phyloP scores from a whole-genome alignment of 441 rosid species.

The Aleurites moluccanus region DNA sequence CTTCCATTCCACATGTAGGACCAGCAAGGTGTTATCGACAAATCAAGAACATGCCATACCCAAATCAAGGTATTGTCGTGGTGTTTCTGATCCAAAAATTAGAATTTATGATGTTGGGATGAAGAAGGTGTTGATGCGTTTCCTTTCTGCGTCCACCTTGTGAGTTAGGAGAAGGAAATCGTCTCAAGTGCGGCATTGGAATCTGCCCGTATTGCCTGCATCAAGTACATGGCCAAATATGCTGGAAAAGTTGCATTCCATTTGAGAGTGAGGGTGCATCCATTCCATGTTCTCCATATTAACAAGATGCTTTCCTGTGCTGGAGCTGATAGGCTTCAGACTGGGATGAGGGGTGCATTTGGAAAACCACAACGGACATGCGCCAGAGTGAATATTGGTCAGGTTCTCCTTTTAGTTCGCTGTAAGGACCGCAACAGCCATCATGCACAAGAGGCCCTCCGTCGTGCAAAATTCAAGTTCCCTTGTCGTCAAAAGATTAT shows the following conservation, averaged over 20 bases:
- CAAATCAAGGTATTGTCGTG: slow-evolving; percentile 77
- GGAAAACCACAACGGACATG: slow-evolving; percentile 57
- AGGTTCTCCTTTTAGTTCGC: slow-evolving; percentile 80
- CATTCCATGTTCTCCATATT: slow-evolving; percentile 85
- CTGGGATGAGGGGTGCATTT: slow-evolving; percentile 69
- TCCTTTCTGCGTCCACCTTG: slow-evolving; percentile 92
- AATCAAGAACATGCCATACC: slow-evolving; percentile 92
- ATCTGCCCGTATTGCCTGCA: slow-evolving; percentile 92
- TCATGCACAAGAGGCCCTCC: slow-evolving; percentile 90
- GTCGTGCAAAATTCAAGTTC: slow-evolving; percentile 93
- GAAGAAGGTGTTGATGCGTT: slow-evolving; percentile 93
- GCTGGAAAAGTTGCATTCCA: slow-evolving; percentile 93
- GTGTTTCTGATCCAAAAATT: slow-evolving; percentile 89
- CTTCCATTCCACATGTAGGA: slow-evolving; percentile 38
- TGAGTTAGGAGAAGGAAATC: slow-evolving; percentile 87
- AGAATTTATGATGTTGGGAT: slow-evolving; percentile 91
- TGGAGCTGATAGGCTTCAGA: slow-evolving; percentile 93
- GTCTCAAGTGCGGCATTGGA: slow-evolving; percentile 89
- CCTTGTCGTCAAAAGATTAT: slow-evolving; percentile 95
- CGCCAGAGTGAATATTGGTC: slow-evolving; percentile 64
- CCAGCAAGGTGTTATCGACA: slow-evolving; percentile 92
- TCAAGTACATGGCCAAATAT: slow-evolving; percentile 85
- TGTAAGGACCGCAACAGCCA: slow-evolving; percentile 77
- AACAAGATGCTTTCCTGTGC: slow-evolving; percentile 98
- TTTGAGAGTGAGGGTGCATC: slow-evolving; percentile 81